Evolutionary conservation across 352 stramenopile species (phyloP).

Genomic region (Phytopythium oedochilum): DNA sequence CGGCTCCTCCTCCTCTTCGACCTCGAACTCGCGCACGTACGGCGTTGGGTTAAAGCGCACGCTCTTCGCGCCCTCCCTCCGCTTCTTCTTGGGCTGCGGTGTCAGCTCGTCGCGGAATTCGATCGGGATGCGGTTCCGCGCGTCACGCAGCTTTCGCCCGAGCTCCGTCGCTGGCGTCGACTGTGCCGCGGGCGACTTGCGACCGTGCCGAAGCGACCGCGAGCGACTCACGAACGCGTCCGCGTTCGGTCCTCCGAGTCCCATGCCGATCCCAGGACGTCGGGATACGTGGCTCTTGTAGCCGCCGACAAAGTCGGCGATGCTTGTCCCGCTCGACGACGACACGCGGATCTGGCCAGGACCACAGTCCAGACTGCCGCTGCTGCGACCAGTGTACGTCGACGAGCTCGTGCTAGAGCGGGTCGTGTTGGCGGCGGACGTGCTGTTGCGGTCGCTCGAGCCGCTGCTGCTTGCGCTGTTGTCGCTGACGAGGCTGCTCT

Average conservation of each 20-base stretch:
- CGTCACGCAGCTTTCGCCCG: conserved; percentile 40
- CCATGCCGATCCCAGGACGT: conserved; percentile 16
- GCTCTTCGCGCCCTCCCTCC: conserved; percentile 18
- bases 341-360: conserved; percentile 31
- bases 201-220: conserved; percentile 33
- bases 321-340: conserved; percentile 34
- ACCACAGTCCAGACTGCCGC: conserved; percentile 14
- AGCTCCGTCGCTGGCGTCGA: conserved; percentile 33
- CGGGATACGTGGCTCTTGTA: conserved; percentile 51
- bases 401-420: conserved; percentile 12
- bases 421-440: conserved; percentile 15
- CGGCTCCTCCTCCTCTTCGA: conserved; percentile 47
- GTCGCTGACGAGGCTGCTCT: conserved; percentile 5
- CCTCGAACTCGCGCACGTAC: conserved; percentile 44
- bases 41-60: conserved; percentile 42
- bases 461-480: conserved; percentile 2
- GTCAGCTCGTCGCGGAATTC: conserved; percentile 50
- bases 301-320: conserved; percentile 63
- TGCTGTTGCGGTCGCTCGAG: conserved; percentile 9
- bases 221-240: conserved; percentile 41
- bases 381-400: conserved; percentile 3
- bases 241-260: conserved; percentile 1
- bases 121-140: conserved; percentile 42
- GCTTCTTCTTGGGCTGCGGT: conserved; percentile 31
- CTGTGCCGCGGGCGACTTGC: conserved; percentile 33